A percentile compares a stretch with the other conserved stretches of the same genome.
phyloP scores from a whole-genome alignment of 106 monocot species.

The Dioscorea alata region DNA sequence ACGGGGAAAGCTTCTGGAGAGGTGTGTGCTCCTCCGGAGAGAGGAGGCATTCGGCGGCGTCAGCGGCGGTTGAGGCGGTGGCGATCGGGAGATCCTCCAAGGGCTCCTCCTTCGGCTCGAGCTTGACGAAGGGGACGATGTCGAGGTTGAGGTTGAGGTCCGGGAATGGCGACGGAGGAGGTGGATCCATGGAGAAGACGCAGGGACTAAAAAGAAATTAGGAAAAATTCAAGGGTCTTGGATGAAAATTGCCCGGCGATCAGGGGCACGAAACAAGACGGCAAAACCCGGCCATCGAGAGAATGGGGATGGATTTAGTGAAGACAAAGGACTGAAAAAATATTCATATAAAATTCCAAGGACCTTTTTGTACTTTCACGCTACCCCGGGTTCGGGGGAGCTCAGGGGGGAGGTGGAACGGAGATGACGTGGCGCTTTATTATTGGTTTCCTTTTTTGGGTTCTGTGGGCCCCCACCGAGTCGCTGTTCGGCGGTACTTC shows the following conservation, averaged over 20 bases:
- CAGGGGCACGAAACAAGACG: no score
- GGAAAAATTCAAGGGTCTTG: not conserved
- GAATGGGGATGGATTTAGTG: no score
- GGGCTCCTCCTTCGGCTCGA: conserved; percentile 29
- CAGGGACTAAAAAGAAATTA: not conserved
- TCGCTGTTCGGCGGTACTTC: no score
- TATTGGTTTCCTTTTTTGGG: no score
- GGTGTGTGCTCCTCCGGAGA: conserved; percentile 15
- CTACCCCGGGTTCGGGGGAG: no score
- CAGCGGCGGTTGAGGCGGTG: not conserved
- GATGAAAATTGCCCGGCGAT: not conserved
- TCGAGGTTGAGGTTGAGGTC: conserved; percentile 11
- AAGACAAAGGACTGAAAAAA: no score
- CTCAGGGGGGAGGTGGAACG: no score
- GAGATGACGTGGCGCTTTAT: no score
- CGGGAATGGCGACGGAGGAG: conserved; percentile 3
- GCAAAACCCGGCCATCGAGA: no score
- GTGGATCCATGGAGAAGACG: not conserved
- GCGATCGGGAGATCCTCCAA: conserved; percentile 1
- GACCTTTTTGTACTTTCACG: no score
- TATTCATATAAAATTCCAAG: no score
- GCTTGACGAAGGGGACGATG: conserved; percentile 17
- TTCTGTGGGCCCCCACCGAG: no score
- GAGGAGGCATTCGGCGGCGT: not conserved
- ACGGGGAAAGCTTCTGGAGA: conserved; percentile 20